Evolutionary conservation across 768 basidiomycete genomes (phyloP), one percentile per base, ranked within the genome.

Genomic region (Antrodiella citrinella): DNA sequence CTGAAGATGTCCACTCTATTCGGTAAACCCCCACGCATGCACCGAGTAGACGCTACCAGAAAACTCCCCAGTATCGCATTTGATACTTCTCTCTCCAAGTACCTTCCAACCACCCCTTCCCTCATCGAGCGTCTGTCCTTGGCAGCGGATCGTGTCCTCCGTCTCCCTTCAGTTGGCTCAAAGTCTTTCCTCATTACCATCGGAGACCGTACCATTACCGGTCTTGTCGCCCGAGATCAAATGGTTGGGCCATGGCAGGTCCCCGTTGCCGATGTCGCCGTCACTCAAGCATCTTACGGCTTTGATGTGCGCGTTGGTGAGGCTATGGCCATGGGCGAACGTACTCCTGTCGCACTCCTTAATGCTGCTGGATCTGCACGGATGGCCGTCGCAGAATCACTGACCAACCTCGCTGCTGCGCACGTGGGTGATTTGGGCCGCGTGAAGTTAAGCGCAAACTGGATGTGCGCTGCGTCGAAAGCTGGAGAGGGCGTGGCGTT

Each of bases 231-330:
- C 4, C 81, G 96, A 48, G 96, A 99, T 64, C 96, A 99, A 67
- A 98, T 99, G 95, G 91, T 97, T 20, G 96, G 96, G 0, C 95
- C 94, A 0, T 99, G 90, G 88, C 96, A 99, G 68, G 88, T 97
- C 9, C 95, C 96, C 30, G 91, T 97, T 4, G 88, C 95, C 18
- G 95, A 99, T 57, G 95, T 96, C 46, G 96, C 95, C 2, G 91
- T 97, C 40, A 99, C 95, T 3, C 84, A 88, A n/a, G 76, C 91
- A 0, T 83, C 92, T 4, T 96, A 96, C 64, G 94, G 96, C 0
- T 98, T 97, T 66, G 81, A 90, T 47, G 78, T 88, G 26, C 63
- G 74, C 5, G 73, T 72, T 4, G 96, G 96, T 4, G 96, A 99
- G 68, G 93, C 95, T 3, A 98, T 99, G 96, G 90, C 95, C 4